Conservation (phyloP, 129 eudicot genomes). For the Helianthus tuberosus region DNA sequence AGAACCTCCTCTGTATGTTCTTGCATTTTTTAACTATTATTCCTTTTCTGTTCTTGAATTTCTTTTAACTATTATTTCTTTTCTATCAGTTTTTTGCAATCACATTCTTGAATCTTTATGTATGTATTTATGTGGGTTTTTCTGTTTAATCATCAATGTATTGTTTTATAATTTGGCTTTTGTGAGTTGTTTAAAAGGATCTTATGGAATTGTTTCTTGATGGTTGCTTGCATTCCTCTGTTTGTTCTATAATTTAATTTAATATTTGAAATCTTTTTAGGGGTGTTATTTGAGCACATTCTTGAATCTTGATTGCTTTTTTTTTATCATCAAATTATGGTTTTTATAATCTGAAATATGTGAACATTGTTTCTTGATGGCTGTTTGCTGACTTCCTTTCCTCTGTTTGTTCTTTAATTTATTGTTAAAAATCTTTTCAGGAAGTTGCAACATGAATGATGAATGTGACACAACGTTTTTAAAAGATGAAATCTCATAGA, state of each 20-base stretch:
- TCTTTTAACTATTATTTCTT: neutral
- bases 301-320: neutral
- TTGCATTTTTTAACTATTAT: no score
- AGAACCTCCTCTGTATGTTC: constrained; percentile 30
- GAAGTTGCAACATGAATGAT: no score
- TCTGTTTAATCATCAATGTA: neutral
- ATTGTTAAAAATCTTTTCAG: no score
- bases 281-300: constrained; percentile 19
- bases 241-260: neutral
- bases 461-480: no score
- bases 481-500: no score
- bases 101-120: constrained; percentile 9
- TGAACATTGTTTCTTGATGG: neutral
- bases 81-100: constrained; percentile 1
- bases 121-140: neutral
- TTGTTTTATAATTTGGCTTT: neutral
- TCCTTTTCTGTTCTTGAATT: no score
- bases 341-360: neutral
- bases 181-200: neutral
- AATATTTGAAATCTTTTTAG: neutral
- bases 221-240: neutral
- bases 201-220: neutral
- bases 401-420: no score
- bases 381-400: no score
- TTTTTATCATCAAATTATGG: neutral